Percentiles rank a stretch among this genome's conserved stretches.
Conservation (phyloP, 371 early-diverging fungal genomes). For the Entomophthora muscae region DNA sequence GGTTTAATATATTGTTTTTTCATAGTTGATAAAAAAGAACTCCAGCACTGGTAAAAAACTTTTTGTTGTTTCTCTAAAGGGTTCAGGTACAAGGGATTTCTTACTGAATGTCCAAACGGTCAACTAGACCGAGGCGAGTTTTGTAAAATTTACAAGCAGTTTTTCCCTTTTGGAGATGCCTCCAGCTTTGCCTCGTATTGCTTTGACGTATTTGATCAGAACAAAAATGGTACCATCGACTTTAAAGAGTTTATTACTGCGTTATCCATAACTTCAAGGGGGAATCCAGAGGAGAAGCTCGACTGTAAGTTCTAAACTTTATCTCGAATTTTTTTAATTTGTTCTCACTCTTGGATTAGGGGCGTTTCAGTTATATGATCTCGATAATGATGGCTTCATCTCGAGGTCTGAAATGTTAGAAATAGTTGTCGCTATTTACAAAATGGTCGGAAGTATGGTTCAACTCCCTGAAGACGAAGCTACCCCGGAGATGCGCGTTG, state of each 20-base stretch:
- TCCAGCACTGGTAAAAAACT: constrained; percentile 68
- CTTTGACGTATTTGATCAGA: constrained; percentile 74
- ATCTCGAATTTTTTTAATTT: background rate
- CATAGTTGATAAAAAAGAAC: constrained; percentile 84
- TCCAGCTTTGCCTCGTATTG: constrained; percentile 78
- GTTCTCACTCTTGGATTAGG: constrained; percentile 12
- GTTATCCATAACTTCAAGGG: constrained; percentile 68
- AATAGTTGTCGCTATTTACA: constrained; percentile 85
- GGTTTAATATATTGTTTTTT: too few relatives aligned
- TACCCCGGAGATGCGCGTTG: constrained; percentile 81
- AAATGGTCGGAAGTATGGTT: constrained; percentile 85
- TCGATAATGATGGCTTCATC: constrained; percentile 77
- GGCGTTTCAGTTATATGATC: constrained; percentile 71
- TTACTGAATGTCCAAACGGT: constrained; percentile 81
- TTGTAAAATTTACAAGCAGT: constrained; percentile 85
- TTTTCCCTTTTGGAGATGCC: constrained; percentile 93
- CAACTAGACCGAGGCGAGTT: constrained; percentile 71
- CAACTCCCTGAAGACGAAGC: constrained; percentile 79
- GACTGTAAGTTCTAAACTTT: constrained; percentile 29
- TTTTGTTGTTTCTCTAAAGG: background rate
- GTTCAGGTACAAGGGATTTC: constrained; percentile 86
- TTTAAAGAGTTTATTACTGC: constrained; percentile 87
- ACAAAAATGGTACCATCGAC: constrained; percentile 75
- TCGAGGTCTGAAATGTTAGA: constrained; percentile 73
- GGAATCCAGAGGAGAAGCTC: constrained; percentile 74